These are phyloP conservation scores for Saccharomycopsis babjevae DNA, from an alignment of 805 yeast genomes.

Conservation along the genomic window DNA sequence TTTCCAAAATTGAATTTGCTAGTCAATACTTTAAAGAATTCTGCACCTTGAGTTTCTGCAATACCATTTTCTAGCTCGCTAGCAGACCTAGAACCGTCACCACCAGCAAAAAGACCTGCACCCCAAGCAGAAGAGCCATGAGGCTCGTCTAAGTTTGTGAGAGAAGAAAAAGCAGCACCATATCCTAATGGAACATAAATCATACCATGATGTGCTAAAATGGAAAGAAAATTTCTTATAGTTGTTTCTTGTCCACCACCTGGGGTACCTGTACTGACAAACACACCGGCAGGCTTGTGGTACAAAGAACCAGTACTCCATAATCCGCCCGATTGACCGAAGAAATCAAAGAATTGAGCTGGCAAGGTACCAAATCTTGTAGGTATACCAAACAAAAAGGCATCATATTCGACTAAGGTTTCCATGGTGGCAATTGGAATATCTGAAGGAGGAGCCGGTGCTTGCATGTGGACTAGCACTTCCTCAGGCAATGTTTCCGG, in stretches of 20 bases:
- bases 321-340: constrained; percentile 69
- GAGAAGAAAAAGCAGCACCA: constrained; percentile 43
- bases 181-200: constrained; percentile 73
- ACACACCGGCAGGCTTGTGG: constrained; percentile 68
- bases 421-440: constrained; percentile 54
- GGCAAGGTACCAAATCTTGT: constrained; percentile 79
- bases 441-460: constrained; percentile 51
- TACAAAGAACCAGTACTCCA: constrained; percentile 68
- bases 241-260: constrained; percentile 84
- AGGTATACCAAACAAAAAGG: constrained; percentile 76
- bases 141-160: constrained; percentile 47
- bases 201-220: constrained; percentile 72
- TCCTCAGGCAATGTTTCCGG: constrained; percentile 64
- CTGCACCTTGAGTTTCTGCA: constrained; percentile 58
- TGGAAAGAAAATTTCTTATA: constrained; percentile 50
- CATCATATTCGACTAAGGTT: constrained; percentile 58
- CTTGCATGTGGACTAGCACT: constrained; percentile 45
- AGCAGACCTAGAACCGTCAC: constrained; percentile 67
- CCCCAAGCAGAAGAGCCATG: constrained; percentile 86
- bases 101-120: constrained; percentile 71
- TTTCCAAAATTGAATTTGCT: constrained; percentile 22
- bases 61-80: constrained; percentile 50
- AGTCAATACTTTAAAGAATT: constrained; percentile 35
- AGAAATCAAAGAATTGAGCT: constrained; percentile 66
- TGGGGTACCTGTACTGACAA: constrained; percentile 61